These are phyloP conservation scores for Truncatella angustata DNA, from an alignment of 2,329 filamentous ascomycete genomes.

Conservation along the genomic window DNA sequence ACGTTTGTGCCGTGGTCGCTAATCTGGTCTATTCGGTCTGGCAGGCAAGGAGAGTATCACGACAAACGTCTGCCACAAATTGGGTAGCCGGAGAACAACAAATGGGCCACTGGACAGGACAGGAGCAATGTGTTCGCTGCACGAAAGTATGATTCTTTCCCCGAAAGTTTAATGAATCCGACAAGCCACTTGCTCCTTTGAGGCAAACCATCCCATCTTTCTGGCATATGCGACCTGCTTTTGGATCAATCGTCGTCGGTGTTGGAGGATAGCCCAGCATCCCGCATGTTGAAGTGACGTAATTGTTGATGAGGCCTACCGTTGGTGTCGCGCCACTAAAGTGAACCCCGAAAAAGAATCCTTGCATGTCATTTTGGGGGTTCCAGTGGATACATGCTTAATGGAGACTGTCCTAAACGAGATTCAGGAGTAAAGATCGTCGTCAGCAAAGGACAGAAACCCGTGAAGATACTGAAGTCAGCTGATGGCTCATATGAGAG, in stretches of 20 bases:
- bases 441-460: neutral
- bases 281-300: neutral
- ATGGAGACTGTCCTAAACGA: neutral
- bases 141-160: neutral
- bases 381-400: neutral
- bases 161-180: neutral
- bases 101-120: neutral
- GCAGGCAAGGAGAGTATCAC: no score
- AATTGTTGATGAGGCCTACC: neutral
- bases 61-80: no score
- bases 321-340: neutral
- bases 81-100: neutral
- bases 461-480: no score
- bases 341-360: neutral
- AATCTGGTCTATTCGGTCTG: no score
- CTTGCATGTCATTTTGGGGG: neutral
- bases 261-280: slow-evolving; percentile 1
- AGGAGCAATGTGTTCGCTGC: neutral
- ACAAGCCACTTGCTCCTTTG: neutral
- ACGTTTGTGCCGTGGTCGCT: no score
- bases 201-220: neutral
- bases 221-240: slow-evolving; percentile 5
- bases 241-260: no score
- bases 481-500: no score
- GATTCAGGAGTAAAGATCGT: neutral